Evolutionary conservation across 164 flowering plant genomes (phyloP).

Genomic region (Stephania cephalantha): DNA sequence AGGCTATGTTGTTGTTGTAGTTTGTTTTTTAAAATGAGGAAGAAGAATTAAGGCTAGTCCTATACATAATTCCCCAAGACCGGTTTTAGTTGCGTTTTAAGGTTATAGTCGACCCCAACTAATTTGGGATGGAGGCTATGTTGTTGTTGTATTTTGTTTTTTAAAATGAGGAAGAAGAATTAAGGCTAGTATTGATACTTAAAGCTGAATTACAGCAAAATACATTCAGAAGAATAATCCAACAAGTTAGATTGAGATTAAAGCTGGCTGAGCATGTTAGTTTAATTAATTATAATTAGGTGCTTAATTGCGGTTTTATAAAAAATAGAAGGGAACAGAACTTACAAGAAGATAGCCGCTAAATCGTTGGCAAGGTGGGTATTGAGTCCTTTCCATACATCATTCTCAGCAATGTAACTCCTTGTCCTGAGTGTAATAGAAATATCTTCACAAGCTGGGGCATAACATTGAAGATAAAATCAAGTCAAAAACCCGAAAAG

Average conservation of each 20-base stretch:
- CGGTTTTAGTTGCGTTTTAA: too few species aligned
- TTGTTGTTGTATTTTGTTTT: too few species aligned
- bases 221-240: neutral
- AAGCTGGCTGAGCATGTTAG: neutral
- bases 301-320: too few species aligned
- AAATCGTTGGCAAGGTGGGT: neutral
- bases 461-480: neutral
- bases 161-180: too few species aligned
- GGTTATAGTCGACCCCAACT: too few species aligned
- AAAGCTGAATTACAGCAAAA: neutral
- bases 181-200: neutral
- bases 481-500: neutral
- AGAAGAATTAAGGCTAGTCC: too few species aligned
- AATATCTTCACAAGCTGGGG: neutral
- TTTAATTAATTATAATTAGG: neutral
- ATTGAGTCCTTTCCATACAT: neutral
- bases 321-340: neutral
- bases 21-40: too few species aligned
- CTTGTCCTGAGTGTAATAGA: neutral
- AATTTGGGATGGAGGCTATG: too few species aligned
- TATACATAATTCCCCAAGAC: too few species aligned
- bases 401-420: neutral
- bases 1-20: too few species aligned
- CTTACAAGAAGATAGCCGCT: neutral
- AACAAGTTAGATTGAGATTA: too few species aligned